Evolutionary conservation across 2,329 filamentous ascomycete genomes (phyloP).

Genomic region (Botryotinia calthae): DNA sequence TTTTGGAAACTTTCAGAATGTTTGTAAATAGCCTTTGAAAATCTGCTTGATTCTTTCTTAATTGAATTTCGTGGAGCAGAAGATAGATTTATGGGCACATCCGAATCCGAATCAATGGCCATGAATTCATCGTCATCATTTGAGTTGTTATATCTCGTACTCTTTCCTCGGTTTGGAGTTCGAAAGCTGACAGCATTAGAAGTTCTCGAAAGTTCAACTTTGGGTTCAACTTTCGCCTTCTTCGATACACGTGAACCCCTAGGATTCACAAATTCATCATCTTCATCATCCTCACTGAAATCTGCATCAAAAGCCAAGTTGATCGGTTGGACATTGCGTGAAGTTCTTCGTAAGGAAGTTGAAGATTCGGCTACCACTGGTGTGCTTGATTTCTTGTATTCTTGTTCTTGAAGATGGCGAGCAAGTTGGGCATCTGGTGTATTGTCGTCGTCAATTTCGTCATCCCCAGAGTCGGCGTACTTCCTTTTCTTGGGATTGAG

Average conservation of each 20-base stretch:
- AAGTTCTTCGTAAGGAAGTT: constrained; percentile 20
- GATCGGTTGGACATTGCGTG: constrained; percentile 26
- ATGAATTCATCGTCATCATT: constrained; percentile 29
- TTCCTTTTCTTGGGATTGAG: constrained; percentile 46
- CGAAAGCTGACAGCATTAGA: constrained; percentile 31
- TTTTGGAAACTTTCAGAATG: constrained; percentile 12
- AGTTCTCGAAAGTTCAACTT: constrained; percentile 34
- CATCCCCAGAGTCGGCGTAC: constrained; percentile 45
- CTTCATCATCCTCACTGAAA: constrained; percentile 21
- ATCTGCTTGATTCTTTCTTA: not conserved
- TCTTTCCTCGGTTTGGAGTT: constrained; percentile 23
- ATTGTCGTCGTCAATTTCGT: constrained; percentile 42
- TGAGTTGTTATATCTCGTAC: constrained; percentile 25
- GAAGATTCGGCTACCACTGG: constrained; percentile 40
- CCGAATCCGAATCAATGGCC: constrained; percentile 27
- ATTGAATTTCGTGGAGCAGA: not conserved
- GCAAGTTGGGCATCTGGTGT: constrained; percentile 53
- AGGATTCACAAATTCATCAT: constrained; percentile 18
- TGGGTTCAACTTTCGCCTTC: constrained; percentile 32
- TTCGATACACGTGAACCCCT: constrained; percentile 21
- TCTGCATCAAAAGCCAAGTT: constrained; percentile 23
- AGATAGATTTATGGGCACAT: constrained; percentile 20
- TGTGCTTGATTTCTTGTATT: constrained; percentile 41
- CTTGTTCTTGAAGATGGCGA: constrained; percentile 54
- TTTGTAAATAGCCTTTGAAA: not conserved